Evolutionary conservation across 108 stramenopile species (phyloP), one percentile per base, ranked within the genome.

Genomic region (Craspedostauros australis): DNA sequence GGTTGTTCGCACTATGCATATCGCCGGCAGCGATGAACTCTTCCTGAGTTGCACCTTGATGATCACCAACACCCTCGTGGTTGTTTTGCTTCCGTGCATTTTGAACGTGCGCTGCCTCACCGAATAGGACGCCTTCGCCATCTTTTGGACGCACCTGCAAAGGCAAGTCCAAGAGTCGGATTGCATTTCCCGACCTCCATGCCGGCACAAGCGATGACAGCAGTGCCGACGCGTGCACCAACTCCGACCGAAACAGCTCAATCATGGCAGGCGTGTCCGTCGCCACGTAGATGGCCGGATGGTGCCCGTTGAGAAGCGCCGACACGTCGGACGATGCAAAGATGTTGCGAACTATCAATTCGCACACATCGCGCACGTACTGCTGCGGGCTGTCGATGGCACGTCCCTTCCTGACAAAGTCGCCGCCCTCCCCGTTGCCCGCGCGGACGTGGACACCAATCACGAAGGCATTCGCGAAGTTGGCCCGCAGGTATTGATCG

Each of bases 391-490:
- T 44, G 0, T 50, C 22, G 16, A 79, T 73, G 12, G 26, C 53
- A 32, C 79, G 56, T 31, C 60, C 56, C 40, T 60, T 63, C 15
- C 45, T 20, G 9, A 15, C 54, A 55, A 72, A 80, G 26, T 80
- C 66, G 9, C 63, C 67, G 24, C 14, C 24, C 43, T 80, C 79
- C 2, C 74, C 74, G 60, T 80, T 80, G 0, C 79, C 79, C 31
- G 73, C 47, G 1, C 79, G 79, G 8, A 80, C 54, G 56, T 80
- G 79, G 7, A 80, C 26, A 8, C 71, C 79, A 47, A 80, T 31
- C 3, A 72, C 71, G 18, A 48, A 45, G 18, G 24, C 26, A 20
- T 23, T 16, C 5, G 5, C 4, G 26, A 62, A 62, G 29, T 62
- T 28, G 1, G 43, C 20, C 24, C 44, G 2, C 6, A 62, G 50